A percentile compares a stretch with the other conserved stretches of the same genome.
phyloP scores from a whole-genome alignment of 305 asterid genomes.

The Lippia alba region DNA sequence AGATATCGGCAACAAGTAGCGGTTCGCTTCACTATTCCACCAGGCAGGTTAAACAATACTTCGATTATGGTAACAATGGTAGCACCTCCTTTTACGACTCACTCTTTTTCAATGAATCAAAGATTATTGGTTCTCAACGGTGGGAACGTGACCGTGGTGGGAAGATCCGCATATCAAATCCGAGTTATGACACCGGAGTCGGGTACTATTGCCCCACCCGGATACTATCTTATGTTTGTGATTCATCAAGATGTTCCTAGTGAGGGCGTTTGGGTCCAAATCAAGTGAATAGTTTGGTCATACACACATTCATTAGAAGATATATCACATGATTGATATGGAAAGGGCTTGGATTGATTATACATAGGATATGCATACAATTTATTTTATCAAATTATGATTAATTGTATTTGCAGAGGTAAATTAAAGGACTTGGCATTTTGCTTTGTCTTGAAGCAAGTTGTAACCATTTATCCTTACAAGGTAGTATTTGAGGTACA shows the following conservation, averaged over 20 bases:
- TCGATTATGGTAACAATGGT: slow-evolving; percentile 46
- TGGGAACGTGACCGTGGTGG: slow-evolving; percentile 6
- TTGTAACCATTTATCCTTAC: too few relatives aligned
- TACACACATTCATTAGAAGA: neutral
- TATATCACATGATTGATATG: slow-evolving; percentile 7
- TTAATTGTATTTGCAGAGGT: too few relatives aligned
- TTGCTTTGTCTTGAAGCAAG: too few relatives aligned
- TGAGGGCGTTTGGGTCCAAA: slow-evolving; percentile 43
- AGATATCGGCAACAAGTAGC: too few relatives aligned
- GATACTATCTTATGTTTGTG: slow-evolving; percentile 46
- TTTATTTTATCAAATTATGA: too few relatives aligned
- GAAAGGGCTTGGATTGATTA: slow-evolving; percentile 14
- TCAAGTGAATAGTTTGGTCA: slow-evolving; percentile 15
- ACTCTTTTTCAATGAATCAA: slow-evolving; percentile 47
- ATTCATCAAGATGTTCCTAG: slow-evolving; percentile 45
- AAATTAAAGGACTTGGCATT: too few relatives aligned
- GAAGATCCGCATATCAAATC: slow-evolving; percentile 31
- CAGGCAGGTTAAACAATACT: slow-evolving; percentile 43
- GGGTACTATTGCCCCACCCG: slow-evolving; percentile 39
- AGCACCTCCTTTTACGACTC: slow-evolving; percentile 46
- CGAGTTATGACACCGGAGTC: slow-evolving; percentile 36
- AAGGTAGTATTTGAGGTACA: too few relatives aligned
- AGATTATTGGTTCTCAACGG: slow-evolving; percentile 40
- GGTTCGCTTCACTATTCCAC: too few relatives aligned
- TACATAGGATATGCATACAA: too few relatives aligned